These are phyloP conservation scores for Lipomyces kockii DNA, from an alignment of 805 yeast genomes.

Conservation along the genomic window DNA sequence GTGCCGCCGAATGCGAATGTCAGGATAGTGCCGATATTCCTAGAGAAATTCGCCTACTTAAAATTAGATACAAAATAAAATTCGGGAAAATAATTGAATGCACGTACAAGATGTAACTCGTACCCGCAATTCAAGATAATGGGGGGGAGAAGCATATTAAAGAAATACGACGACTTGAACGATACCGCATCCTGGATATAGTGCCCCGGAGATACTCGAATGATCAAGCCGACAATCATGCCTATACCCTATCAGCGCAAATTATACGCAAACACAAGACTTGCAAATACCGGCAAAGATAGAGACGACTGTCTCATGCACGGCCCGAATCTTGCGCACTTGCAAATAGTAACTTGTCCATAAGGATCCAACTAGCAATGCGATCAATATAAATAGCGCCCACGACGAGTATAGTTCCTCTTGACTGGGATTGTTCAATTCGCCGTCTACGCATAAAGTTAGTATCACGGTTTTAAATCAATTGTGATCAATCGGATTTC, in stretches of 20 bases:
- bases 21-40: slow-evolving; percentile 86
- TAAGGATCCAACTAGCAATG: slow-evolving; percentile 80
- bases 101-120: slow-evolving; percentile 70
- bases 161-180: slow-evolving; percentile 91
- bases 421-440: slow-evolving; percentile 68
- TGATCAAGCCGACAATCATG: slow-evolving; percentile 79
- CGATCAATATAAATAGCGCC: slow-evolving; percentile 89
- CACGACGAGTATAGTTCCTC: slow-evolving; percentile 97
- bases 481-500: not conserved
- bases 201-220: slow-evolving; percentile 92
- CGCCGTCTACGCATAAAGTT: slow-evolving; percentile 11
- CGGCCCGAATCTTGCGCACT: slow-evolving; percentile 86
- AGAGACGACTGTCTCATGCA: slow-evolving; percentile 97
- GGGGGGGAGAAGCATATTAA: slow-evolving; percentile 92
- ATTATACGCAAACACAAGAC: not conserved
- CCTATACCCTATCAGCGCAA: slow-evolving; percentile 16
- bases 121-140: slow-evolving; percentile 95
- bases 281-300: slow-evolving; percentile 87
- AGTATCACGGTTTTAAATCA: not conserved
- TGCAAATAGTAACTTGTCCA: slow-evolving; percentile 96
- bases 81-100: not conserved
- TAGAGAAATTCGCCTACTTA: slow-evolving; percentile 78
- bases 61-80: not conserved
- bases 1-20: slow-evolving; percentile 98
- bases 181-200: slow-evolving; percentile 96